A percentile compares a stretch with the other conserved stretches of the same genome.
These are phyloP conservation scores for Lentinula boryana DNA, from an alignment of 768 basidiomycete genomes.

Conservation along the genomic window DNA sequence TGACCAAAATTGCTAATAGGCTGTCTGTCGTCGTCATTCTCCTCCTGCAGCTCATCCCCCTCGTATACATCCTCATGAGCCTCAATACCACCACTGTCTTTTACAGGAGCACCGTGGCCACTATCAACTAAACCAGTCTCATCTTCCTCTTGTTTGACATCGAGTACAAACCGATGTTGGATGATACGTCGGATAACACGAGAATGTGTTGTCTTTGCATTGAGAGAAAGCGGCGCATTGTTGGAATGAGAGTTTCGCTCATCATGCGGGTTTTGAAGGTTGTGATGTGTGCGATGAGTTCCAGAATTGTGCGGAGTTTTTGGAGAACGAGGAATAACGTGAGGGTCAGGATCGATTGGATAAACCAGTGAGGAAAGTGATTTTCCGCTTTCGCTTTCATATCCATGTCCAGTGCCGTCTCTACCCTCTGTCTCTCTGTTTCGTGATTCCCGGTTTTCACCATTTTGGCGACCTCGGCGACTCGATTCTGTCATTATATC, in stretches of 20 bases:
- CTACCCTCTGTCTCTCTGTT: not conserved
- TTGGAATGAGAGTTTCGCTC: not conserved
- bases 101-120: not conserved
- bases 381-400: not conserved
- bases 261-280: not conserved
- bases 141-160: not conserved
- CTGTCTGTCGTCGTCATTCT: not conserved
- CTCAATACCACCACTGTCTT: not conserved
- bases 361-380: not conserved
- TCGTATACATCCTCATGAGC: not conserved
- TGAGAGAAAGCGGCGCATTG: not conserved
- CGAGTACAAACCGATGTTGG: not conserved
- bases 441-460: not conserved
- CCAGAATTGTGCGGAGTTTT: not conserved
- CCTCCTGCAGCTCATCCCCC: not conserved
- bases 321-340: not conserved
- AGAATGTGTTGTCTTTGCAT: not conserved
- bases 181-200: not conserved
- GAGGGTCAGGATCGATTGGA: not conserved
- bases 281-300: not conserved
- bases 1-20: not conserved
- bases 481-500: not conserved
- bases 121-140: not conserved
- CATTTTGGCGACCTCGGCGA: not conserved
- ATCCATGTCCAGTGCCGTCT: not conserved